Evolutionary conservation across 768 basidiomycete genomes (phyloP).

Genomic region (Erythrobasidium yunnanense): DNA sequence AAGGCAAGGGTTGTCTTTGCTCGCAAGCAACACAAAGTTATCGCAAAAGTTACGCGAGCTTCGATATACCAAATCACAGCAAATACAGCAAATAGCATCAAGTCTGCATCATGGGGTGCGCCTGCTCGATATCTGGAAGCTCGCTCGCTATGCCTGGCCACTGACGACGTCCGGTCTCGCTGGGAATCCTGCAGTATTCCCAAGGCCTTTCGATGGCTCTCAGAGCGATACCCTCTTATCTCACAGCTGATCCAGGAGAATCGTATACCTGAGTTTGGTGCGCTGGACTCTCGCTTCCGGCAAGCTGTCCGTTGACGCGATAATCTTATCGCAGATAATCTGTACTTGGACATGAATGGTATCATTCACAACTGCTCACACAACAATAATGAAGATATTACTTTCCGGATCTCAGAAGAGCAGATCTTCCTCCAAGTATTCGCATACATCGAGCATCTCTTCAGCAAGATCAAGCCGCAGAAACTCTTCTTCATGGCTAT

Average conservation of each 20-base stretch:
- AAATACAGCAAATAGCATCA: too few species aligned
- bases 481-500: conserved; percentile 98
- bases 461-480: conserved; percentile 92
- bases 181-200: conserved; percentile 14
- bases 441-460: conserved; percentile 89
- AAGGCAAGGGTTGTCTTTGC: neutral
- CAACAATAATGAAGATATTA: conserved; percentile 89
- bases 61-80: too few species aligned
- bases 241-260: conserved; percentile 97
- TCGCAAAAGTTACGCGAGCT: too few species aligned
- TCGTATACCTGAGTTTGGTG: conserved; percentile 96
- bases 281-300: conserved; percentile 35
- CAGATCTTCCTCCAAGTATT: conserved; percentile 97
- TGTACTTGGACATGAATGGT: conserved; percentile 87
- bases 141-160: too few species aligned
- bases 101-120: too few species aligned
- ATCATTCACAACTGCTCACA: conserved; percentile 64
- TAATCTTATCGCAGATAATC: conserved; percentile 53
- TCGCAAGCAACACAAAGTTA: too few species aligned
- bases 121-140: too few species aligned
- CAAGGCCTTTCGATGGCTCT: conserved; percentile 29
- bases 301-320: neutral
- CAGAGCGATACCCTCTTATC: conserved; percentile 89
- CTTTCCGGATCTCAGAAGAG: conserved; percentile 89
- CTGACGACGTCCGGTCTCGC: too few species aligned